A percentile compares a stretch with the other conserved stretches of the same genome.
These are phyloP conservation scores for Penstemon davidsonii DNA, from an alignment of 257 asterid species.

Conservation along the genomic window DNA sequence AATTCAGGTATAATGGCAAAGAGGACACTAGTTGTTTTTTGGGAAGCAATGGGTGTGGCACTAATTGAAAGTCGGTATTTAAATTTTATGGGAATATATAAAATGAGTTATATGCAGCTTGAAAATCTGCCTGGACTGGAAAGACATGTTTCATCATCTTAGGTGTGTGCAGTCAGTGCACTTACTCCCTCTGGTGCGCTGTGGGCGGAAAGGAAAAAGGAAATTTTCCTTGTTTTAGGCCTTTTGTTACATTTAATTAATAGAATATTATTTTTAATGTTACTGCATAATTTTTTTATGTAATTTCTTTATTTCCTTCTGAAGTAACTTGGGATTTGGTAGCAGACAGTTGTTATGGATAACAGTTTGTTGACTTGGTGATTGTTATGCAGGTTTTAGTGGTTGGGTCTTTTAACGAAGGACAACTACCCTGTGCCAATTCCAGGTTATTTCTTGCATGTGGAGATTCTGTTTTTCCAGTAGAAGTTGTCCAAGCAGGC, in stretches of 20 bases:
- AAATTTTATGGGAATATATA: conserved; percentile 1
- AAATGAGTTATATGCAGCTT: conserved; percentile 19
- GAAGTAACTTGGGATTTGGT: not conserved
- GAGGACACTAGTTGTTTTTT: not conserved
- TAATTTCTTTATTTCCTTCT: not conserved
- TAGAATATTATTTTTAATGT: not conserved
- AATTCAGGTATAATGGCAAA: not conserved
- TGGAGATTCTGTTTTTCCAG: conserved; percentile 62
- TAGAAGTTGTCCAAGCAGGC: conserved; percentile 69
- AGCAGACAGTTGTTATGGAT: not conserved
- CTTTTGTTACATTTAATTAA: not conserved
- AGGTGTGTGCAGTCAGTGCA: not conserved
- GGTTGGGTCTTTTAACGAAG: conserved; percentile 63
- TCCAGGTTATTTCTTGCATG: conserved; percentile 62
- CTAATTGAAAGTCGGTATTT: conserved; percentile 7
- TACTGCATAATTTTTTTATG: not conserved
- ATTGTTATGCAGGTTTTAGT: conserved; percentile 69
- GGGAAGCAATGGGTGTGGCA: not conserved
- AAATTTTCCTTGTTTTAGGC: conserved; percentile 6
- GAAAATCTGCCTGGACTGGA: conserved; percentile 1
- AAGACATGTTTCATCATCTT: not conserved
- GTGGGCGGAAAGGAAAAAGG: not conserved
- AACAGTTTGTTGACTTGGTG: conserved; percentile 23
- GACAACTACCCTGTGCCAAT: conserved; percentile 39
- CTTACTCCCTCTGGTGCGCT: conserved; percentile 8